Percentiles rank a stretch among this genome's conserved stretches.
phyloP scores from a whole-genome alignment of 305 asterid species.

The Andrographis paniculata region DNA sequence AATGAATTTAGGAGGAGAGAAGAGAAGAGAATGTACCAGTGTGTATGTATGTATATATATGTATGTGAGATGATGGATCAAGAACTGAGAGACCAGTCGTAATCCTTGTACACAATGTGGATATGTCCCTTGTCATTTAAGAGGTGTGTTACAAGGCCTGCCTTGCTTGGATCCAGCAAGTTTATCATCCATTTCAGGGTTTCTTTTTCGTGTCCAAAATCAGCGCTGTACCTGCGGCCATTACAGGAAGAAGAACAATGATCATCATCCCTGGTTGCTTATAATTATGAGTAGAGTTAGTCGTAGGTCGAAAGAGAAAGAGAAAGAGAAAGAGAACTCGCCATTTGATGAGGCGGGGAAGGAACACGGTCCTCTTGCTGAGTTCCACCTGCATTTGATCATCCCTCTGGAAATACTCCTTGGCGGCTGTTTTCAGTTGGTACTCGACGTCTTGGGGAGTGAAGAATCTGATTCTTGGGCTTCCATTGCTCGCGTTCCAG shows the following conservation, averaged over 20 bases:
- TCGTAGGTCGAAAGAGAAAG: too few species aligned
- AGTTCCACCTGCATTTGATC: slow-evolving; percentile 70
- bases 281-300: too few species aligned
- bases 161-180: slow-evolving; percentile 68
- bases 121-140: slow-evolving; percentile 61
- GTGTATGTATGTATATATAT: too few species aligned
- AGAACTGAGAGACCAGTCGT: slow-evolving; percentile 72
- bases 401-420: slow-evolving; percentile 73
- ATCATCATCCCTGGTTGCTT: too few species aligned
- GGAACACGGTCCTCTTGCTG: slow-evolving; percentile 63
- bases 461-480: slow-evolving; percentile 72
- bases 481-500: slow-evolving; percentile 74
- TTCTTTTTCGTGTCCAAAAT: slow-evolving; percentile 80
- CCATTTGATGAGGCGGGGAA: slow-evolving; percentile 67
- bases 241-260: not conserved
- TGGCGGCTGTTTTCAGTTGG: slow-evolving; percentile 56
- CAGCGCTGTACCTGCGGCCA: slow-evolving; percentile 60
- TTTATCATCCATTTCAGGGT: slow-evolving; percentile 56
- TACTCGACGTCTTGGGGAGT: slow-evolving; percentile 51
- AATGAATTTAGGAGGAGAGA: not conserved
- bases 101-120: slow-evolving; percentile 46
- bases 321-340: too few species aligned
- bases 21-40: slow-evolving; percentile 1
- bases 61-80: slow-evolving; percentile 14
- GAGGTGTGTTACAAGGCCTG: slow-evolving; percentile 78